phyloP scores from a whole-genome alignment of 192 early-diverging fungal species.

The Lunasporangiospora selenospora region DNA sequence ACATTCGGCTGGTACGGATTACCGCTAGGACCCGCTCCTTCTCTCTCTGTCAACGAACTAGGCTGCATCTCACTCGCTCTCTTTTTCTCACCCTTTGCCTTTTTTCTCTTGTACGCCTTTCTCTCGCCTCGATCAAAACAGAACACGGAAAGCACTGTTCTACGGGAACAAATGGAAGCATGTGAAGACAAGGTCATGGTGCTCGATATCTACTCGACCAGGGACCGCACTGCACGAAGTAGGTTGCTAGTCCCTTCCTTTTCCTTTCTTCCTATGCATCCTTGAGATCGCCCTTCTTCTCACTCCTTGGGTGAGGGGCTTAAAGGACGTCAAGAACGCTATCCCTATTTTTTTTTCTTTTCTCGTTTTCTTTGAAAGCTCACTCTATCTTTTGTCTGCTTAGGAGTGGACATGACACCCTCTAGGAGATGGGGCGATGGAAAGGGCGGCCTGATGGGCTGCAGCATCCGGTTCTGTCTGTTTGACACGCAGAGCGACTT shows the following conservation, averaged over 20 bases:
- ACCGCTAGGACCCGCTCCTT: too few relatives aligned
- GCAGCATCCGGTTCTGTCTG: slow-evolving; percentile 72
- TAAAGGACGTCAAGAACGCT: too few relatives aligned
- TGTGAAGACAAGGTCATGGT: slow-evolving; percentile 46
- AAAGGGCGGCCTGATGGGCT: slow-evolving; percentile 57
- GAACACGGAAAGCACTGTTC: slow-evolving; percentile 19
- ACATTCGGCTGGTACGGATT: slow-evolving; percentile 52
- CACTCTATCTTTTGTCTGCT: too few relatives aligned
- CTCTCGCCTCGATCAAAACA: too few relatives aligned
- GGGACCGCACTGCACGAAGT: slow-evolving; percentile 54
- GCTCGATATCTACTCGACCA: slow-evolving; percentile 57
- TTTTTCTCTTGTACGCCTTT: too few relatives aligned
- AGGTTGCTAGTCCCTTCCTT: slow-evolving; percentile 5
- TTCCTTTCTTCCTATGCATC: too few relatives aligned
- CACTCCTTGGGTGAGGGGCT: too few relatives aligned
- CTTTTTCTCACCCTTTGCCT: too few relatives aligned
- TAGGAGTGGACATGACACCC: slow-evolving; percentile 54
- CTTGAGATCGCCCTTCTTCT: neutral
- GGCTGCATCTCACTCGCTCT: too few relatives aligned
- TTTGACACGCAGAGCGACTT: slow-evolving; percentile 60
- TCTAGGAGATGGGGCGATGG: slow-evolving; percentile 45
- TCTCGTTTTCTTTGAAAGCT: too few relatives aligned
- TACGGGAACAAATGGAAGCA: slow-evolving; percentile 37
- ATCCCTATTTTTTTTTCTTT: too few relatives aligned
- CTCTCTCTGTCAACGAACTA: too few relatives aligned